A percentile compares a stretch with the other conserved stretches of the same genome.
Evolutionary conservation across 2,329 filamentous ascomycete species (phyloP).

Genomic region (Fusarium miscanthi): DNA sequence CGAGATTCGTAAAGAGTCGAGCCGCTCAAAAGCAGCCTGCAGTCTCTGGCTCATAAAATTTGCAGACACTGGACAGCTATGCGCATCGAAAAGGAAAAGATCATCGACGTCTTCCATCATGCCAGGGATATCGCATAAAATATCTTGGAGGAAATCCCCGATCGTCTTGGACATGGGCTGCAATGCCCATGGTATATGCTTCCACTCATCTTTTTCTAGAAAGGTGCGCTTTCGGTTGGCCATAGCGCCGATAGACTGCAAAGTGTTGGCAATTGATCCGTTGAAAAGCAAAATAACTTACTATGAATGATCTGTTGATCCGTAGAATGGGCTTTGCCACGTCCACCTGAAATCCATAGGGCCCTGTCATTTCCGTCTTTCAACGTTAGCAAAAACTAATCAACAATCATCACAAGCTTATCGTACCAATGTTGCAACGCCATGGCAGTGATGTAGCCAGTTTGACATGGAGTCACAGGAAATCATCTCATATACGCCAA

Average conservation of each 20-base stretch:
- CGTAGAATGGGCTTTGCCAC: not conserved
- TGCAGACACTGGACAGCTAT: fast-evolving
- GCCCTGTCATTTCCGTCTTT: not conserved
- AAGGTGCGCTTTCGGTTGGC: not conserved
- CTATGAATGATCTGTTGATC: not conserved
- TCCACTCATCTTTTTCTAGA: not conserved
- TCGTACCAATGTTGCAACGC: not conserved
- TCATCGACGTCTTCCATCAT: not conserved
- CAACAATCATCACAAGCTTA: fast-evolving
- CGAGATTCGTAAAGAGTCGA: not conserved
- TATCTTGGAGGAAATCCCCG: not conserved
- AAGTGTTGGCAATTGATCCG: fast-evolving
- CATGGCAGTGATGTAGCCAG: not conserved
- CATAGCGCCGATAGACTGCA: not conserved
- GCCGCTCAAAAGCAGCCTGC: not conserved
- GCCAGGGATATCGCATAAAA: not conserved
- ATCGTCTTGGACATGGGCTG: conserved; percentile 1
- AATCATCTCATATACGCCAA: conserved; percentile 5
- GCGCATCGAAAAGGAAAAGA: fast-evolving
- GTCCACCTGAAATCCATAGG: not conserved
- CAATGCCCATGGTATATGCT: not conserved
- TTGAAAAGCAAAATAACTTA: fast-evolving
- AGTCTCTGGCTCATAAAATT: not conserved
- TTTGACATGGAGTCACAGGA: not conserved
- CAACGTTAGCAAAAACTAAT: not conserved